Base-by-base conservation (phyloP, 805 yeast genomes). In the Suhomyces xylopsoci region DNA sequence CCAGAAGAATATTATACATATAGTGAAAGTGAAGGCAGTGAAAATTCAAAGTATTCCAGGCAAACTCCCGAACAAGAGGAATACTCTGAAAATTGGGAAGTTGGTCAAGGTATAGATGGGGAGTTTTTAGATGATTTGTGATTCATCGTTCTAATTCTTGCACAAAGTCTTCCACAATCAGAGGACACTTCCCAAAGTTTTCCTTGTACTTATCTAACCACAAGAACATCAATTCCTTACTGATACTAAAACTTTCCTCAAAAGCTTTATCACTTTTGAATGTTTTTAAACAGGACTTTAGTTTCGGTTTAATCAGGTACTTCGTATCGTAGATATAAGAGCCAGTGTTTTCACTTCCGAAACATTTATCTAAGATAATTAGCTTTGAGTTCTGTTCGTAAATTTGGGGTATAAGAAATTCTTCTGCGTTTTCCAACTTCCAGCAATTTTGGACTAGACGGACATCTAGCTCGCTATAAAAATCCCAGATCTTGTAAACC, bases 351-450 rank as follows among this genome's bases (percentile, higher is more conserved):
- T 32, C 45, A 17, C 62, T 67, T 32, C 61, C 63, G 46, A 54
- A 62, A 36, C 58, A 59, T 41, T 55, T 58, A 43, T 62, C 65
- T 34, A 62, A 56, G 4, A 60, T 47, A 3, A 66, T 44, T 25
- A 68, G 49, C 32, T 45, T 51, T 20, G 55, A 44, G 5, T 51
- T 57, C n/a, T 43, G 20, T 15, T 45, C 59, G 53, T 59, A 67
- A 4, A 59, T 57, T 28, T 59, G 63, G 1, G 71, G 70, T 6
- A 65, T 49, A 14, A 68, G 51, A 26, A 56, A 57, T 8, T 45
- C 32, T 10, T 52, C 52, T 7, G 51, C 61, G 48, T 50, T 51
- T 12, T 19, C 48, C 7, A 45, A 47, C 9, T 56, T 57, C 69
- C 66, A 64, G 17, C 57, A 38, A 12, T 49, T 46, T 3, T 43